Evolutionary conservation across 2,329 filamentous ascomycete genomes (phyloP), one percentile per base, ranked within the genome.

Genomic region (Botrytis medusae): DNA sequence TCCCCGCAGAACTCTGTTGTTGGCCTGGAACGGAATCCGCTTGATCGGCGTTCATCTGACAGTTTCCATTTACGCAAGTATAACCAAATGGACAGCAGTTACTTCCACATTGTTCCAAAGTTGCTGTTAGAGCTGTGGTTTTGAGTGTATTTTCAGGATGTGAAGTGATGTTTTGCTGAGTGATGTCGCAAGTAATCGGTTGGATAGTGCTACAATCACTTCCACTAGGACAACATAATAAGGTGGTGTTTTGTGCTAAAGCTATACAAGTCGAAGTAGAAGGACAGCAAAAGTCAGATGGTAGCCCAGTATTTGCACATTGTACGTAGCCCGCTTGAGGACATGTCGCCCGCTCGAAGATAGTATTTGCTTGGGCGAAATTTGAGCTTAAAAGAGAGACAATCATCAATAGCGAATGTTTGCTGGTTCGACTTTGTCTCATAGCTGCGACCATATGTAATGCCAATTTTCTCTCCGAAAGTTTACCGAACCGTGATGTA

Each of bases 61-160:
- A 94, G 74, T 83, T 81, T 1, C 71, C 73, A 37, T 71, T 63
- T 1, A 44, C 83, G 70, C 92, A 95, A 1, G 84, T 83, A 82
- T 91, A 94, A 4, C 92, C 92, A 81, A 91, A 90, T 0, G 92
- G 92, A 79, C 92, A 95, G 82, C 92, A 95, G 71, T 75, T 81
- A 29, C 78, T 80, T 22, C 87, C 90, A 77, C 92, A 94, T 32
- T 82, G 85, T 2, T 83, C 82, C 22, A 94, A 83, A 18, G 84
- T 82, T 16, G 86, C 84, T 29, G 85, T 84, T 44, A 92, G 87
- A 14, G 89, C 86, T 16, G 88, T 89, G 0, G 92, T 92, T 82
- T 93, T 92, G 78, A 94, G 84, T 42, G 87, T 84, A 46, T 89
- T 89, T 40, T 84, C 82, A 18, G 90, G 89, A 75, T 89, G 83